Evolutionary conservation across 768 basidiomycete species (phyloP), one percentile per base, ranked within the genome.

Genomic region (Daedaleopsis sinensis): DNA sequence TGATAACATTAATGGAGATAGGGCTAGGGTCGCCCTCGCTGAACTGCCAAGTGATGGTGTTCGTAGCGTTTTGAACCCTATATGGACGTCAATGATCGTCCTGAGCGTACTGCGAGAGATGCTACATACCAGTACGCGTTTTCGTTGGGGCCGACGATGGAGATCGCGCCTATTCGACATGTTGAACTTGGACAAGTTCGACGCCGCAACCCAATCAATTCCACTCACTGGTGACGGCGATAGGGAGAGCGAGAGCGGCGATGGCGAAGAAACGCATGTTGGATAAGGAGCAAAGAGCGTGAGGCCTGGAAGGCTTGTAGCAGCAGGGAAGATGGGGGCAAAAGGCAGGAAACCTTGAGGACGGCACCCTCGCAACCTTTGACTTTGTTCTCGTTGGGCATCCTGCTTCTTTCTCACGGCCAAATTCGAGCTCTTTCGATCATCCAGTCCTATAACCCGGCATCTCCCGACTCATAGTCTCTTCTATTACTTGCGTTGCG

Each of bases 61-160:
- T 79, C 62, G 67, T 73, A 15, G 62, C 52, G 63, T 70, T 66
- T 62, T 73, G 71, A 19, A 78, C 77, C 77, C 77, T 78, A 37
- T 42, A 23, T 27, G 7, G 18, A 23, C 23, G 23, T 57, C n/a
- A 42, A 18, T 13, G n/a, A 46, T n/a, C 7, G 27, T 32, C 27
- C 4, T 32, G 7, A 32, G 27, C n/a, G n/a, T 32, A 32, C 27
- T 32, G 27, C 27, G 1, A 16, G 8, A n/a, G 21, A 32, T 3
- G 42, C 15, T 4, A 63, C 67, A 12, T 48, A 78, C 77, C 77
- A 78, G 67, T 69, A 78, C 16, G 47, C 55, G 38, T 60, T 50
- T 2, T 64, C 38, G 5, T 71, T 73, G 11, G 77, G 77, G 5
- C 62, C 70, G 12, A 62, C 58, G 57, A 78, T 76, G 52, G 50